Conservation (phyloP, 2,329 filamentous ascomycete genomes). For the Aspergillus candidus region DNA sequence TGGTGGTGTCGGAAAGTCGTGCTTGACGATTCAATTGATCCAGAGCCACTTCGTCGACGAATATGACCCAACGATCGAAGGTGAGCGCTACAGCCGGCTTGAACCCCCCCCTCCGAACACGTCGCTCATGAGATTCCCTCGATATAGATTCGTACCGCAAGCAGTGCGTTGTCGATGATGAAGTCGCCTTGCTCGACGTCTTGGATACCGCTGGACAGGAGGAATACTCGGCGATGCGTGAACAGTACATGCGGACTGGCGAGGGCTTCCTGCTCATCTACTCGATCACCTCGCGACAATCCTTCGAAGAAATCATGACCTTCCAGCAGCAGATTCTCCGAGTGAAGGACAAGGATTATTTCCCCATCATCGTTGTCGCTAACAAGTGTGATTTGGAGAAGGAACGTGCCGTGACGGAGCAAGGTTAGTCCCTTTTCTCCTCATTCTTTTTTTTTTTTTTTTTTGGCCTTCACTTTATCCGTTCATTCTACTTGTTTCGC, state of each 20-base stretch:
- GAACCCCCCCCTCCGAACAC: constrained; percentile 14
- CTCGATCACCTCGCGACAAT: constrained; percentile 95
- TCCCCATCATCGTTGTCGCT: constrained; percentile 96
- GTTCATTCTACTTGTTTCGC: background rate
- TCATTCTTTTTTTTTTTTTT: background rate
- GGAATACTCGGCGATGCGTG: constrained; percentile 98
- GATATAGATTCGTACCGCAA: constrained; percentile 92
- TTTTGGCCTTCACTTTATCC: background rate
- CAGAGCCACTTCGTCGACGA: constrained; percentile 98
- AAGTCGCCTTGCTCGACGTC: constrained; percentile 94
- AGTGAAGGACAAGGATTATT: constrained; percentile 99
- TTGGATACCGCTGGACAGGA: constrained; percentile 97
- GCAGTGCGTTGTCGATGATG: constrained; percentile 98
- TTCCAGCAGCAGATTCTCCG: constrained; percentile 98
- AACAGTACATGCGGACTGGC: constrained; percentile 99
- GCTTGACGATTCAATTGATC: constrained; percentile 94
- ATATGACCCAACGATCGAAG: constrained; percentile 99
- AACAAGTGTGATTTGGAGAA: constrained; percentile 98
- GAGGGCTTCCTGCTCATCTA: constrained; percentile 97
- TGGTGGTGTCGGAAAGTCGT: constrained; percentile 98
- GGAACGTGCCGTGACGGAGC: constrained; percentile 83
- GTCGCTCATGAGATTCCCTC: constrained; percentile 11
- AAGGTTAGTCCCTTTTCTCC: constrained; percentile 59
- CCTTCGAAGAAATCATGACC: constrained; percentile 96
- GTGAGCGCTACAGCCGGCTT: constrained; percentile 37